phyloP scores from a whole-genome alignment of 371 early-diverging fungal species.

The Vairimorpha necatrix region DNA sequence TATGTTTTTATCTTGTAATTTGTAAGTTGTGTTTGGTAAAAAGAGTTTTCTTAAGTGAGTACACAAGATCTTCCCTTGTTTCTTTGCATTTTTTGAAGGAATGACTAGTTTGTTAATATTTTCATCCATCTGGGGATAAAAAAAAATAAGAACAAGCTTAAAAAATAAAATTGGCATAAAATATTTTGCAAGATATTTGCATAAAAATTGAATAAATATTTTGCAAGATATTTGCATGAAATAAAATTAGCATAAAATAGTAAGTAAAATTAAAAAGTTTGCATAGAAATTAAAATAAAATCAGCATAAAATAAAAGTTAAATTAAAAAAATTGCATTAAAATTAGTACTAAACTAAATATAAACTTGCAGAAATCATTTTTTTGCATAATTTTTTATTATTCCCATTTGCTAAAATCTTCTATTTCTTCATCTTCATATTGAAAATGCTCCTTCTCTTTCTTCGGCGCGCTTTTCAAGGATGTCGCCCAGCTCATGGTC shows the following conservation, averaged over 20 bases:
- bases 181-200: background rate
- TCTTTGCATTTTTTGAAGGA: constrained; percentile 36
- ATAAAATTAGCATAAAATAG: too few relatives aligned
- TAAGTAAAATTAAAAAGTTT: too few relatives aligned
- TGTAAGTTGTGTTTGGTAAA: constrained; percentile 29
- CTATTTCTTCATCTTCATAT: constrained; percentile 6
- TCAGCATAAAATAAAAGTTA: too few relatives aligned
- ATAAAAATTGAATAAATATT: too few relatives aligned
- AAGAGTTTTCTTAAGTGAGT: constrained; percentile 39
- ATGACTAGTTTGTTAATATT: constrained; percentile 33
- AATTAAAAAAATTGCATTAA: too few relatives aligned
- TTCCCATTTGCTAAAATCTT: constrained; percentile 14
- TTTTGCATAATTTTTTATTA: background rate
- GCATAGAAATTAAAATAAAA: too few relatives aligned
- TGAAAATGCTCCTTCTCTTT: background rate
- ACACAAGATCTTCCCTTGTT: constrained; percentile 29
- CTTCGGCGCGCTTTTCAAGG: background rate
- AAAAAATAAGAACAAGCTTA: too few relatives aligned
- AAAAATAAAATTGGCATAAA: background rate
- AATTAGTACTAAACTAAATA: too few relatives aligned
- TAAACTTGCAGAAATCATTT: too few relatives aligned
- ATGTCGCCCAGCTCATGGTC: background rate
- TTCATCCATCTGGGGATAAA: background rate
- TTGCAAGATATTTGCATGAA: too few relatives aligned
- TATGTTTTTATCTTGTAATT: constrained; percentile 26